Percentiles rank a stretch among this genome's conserved stretches.
These are phyloP conservation scores for Maudiozyma serrabonitensis DNA, from an alignment of 805 yeast species.

Conservation along the genomic window DNA sequence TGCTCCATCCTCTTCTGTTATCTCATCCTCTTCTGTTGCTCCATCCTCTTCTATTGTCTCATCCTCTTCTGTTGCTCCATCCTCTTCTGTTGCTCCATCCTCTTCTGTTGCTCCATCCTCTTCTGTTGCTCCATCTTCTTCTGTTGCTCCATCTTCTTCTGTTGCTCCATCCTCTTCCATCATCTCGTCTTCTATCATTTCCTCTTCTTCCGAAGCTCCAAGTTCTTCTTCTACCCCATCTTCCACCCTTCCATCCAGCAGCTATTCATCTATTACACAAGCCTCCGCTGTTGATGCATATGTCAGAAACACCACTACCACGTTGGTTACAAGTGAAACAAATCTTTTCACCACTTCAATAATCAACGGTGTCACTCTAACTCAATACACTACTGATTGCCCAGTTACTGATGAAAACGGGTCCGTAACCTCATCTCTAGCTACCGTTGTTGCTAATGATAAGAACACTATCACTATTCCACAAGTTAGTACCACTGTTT, in stretches of 20 bases:
- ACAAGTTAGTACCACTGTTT: background rate
- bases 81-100: slow-evolving; percentile 31
- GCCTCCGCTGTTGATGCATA: slow-evolving; percentile 6
- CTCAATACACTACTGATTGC: background rate
- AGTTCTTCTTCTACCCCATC: slow-evolving; percentile 31
- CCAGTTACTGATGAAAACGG: background rate
- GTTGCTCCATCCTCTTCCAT: slow-evolving; percentile 36
- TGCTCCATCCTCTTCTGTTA: slow-evolving; percentile 53
- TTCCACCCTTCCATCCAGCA: background rate
- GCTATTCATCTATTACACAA: background rate
- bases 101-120: slow-evolving; percentile 24
- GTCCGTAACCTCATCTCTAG: background rate
- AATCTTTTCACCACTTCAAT: background rate
- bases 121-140: slow-evolving; percentile 16
- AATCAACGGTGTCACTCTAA: background rate
- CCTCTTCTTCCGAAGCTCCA: slow-evolving; percentile 18
- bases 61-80: background rate
- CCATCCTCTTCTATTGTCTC: slow-evolving; percentile 34
- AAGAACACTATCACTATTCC: background rate
- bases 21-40: slow-evolving; percentile 36
- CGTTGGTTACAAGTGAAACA: slow-evolving; percentile 27
- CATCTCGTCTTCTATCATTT: slow-evolving; percentile 5
- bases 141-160: background rate
- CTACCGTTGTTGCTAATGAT: background rate
- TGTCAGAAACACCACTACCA: slow-evolving; percentile 34